Conservation (phyloP, 129 eudicot species). For the Pseudognaphalium luteoalbum region DNA sequence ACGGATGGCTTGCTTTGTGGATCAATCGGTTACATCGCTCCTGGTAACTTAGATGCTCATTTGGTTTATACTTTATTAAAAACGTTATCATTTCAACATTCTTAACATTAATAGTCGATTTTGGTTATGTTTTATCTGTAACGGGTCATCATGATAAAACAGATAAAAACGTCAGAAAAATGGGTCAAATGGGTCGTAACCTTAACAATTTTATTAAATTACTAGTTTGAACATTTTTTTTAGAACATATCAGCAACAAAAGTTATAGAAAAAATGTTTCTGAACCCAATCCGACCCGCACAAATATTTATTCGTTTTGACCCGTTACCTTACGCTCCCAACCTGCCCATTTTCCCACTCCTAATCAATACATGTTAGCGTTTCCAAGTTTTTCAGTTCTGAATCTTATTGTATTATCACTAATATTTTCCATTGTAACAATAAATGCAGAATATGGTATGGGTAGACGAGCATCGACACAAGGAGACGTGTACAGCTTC, state of each 20-base stretch:
- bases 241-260: too few species aligned
- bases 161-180: too few species aligned
- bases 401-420: background rate
- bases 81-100: background rate
- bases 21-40: conserved; percentile 84
- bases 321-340: too few species aligned
- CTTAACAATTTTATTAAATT: too few species aligned
- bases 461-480: conserved; percentile 70
- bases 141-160: background rate
- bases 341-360: too few species aligned
- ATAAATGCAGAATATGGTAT: conserved; percentile 73
- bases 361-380: background rate
- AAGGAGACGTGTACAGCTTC: conserved; percentile 78
- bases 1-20: conserved; percentile 77
- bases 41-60: conserved; percentile 43
- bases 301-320: too few species aligned
- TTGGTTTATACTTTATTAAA: background rate
- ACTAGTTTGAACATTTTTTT: too few species aligned
- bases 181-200: too few species aligned
- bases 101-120: background rate
- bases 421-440: background rate
- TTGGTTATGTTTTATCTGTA: background rate
- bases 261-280: too few species aligned
- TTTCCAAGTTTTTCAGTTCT: background rate
- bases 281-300: too few species aligned